Percentiles rank a stretch among this genome's conserved stretches.
These are phyloP conservation scores for Apiospora koreana DNA, from an alignment of 2,329 filamentous ascomycete species.

Conservation along the genomic window DNA sequence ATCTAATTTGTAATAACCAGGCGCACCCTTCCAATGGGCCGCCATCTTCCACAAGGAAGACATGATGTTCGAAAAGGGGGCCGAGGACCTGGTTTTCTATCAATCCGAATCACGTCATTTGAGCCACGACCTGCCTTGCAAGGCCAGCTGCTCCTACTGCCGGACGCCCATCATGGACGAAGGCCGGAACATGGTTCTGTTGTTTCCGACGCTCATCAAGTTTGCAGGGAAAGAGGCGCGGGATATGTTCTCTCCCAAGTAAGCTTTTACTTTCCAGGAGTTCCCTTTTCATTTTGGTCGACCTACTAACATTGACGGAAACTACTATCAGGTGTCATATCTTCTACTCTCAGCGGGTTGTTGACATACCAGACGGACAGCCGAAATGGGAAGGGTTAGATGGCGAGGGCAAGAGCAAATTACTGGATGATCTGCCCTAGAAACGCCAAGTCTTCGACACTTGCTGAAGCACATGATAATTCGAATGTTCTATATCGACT, in stretches of 20 bases:
- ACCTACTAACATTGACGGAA: neutral
- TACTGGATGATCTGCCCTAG: conserved; percentile 26
- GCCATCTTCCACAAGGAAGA: conserved; percentile 83
- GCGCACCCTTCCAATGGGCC: conserved; percentile 87
- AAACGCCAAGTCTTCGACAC: neutral
- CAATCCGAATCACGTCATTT: conserved; percentile 60
- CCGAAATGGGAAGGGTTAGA: conserved; percentile 77
- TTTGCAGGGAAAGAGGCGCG: conserved; percentile 57
- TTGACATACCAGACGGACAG: conserved; percentile 76
- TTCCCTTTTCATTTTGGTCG: too few relatives aligned
- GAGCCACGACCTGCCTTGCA: conserved; percentile 74
- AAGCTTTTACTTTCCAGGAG: conserved; percentile 24
- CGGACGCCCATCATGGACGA: conserved; percentile 85
- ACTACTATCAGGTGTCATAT: conserved; percentile 61
- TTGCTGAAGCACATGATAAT: too few relatives aligned
- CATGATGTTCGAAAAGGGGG: conserved; percentile 66
- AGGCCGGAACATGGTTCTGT: conserved; percentile 77
- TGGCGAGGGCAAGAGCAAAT: conserved; percentile 27
- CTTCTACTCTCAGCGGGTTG: conserved; percentile 73
- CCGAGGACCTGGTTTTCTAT: conserved; percentile 70
- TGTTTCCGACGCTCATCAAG: conserved; percentile 76
- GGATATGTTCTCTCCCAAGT: conserved; percentile 65
- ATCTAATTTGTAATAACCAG: conserved; percentile 34
- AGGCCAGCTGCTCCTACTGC: conserved; percentile 76
- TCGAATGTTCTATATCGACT: too few relatives aligned